Base-by-base conservation (phyloP, 495 filamentous ascomycete species). In the Acidiella bohemica region DNA sequence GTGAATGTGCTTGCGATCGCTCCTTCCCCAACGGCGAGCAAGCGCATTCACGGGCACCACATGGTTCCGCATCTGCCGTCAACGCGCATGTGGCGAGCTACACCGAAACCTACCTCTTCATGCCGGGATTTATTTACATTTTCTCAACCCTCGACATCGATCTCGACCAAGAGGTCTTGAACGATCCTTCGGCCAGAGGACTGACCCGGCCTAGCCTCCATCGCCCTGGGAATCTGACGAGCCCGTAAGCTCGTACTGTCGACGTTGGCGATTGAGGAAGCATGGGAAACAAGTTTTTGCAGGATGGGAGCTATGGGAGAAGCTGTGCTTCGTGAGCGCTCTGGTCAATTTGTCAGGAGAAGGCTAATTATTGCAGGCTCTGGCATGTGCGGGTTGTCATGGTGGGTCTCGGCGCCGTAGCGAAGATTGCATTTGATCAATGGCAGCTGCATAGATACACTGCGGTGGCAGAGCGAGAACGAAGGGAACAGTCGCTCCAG, bases 291-390 rank as follows among this genome's bases (percentile, higher is more conserved):
- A 26, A 11, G 93, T 95, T 64, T 94, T 88, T 65, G 53, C 63
- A 27, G 67, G 62, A 26, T 94, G 86, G 87, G 57, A 69, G 47
- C 60, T 90, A 53, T 96, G 88, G 88, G 73, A 92, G 70, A 80
- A 93, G 68, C 71, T 94, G 75, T 78, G 72, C 46, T 78, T 94
- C 62, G 88, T 95, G 66, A 62, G 83, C 70, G 16, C 28, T 19
- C 24, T 14, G 6, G 33, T 6, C 34, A 31, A n/a, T 16, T 38
- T 12, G 4, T 4, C 19, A 10, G 14, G 4, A 20, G 16, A 36
- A 40, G 30, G 40, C 22, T 13, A 27, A 8, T 39, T 30, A 12
- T 18, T 26, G 25, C 35, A 61, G 58, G 42, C 37, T 8, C 41
- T 60, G 41, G 59, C 51, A 37, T 57, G 53, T 30, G 53, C 47